Evolutionary conservation across 2,329 filamentous ascomycete species (phyloP), one percentile per base, ranked within the genome.

Genomic region (Blastomyces parvus): DNA sequence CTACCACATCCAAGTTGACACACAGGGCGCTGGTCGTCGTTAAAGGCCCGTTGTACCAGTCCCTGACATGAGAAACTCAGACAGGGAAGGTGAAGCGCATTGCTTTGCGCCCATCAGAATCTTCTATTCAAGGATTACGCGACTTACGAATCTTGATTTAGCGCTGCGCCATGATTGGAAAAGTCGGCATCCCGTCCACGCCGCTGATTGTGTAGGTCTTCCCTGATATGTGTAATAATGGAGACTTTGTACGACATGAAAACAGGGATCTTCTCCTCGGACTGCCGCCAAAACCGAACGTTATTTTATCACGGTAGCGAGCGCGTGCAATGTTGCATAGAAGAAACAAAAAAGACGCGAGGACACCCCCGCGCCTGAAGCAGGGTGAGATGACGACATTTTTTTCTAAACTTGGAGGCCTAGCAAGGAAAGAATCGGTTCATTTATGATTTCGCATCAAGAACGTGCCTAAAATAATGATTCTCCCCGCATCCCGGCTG

Each of bases 141-240:
- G 22, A 59, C 57, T 59, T 59, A 59, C 38, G 57, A 59, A 59
- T 59, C 57, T 59, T 59, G 57, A 27, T 46, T 59, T 59, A 59
- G 17, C 40, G 46, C 22, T 14, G 13, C 14, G 22, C 40, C 25
- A 44, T 40, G 17, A 42, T 40, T 46, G 14, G 57, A 48, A 25
- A 11, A 44, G 44, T 30, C 25, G 14, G 42, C 7, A 59, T 57
- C 22, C 57, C 42, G 40, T 30, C 22, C 27, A 7, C 22, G 14
- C 36, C 22, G 14, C 40, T 59, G 40, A 59, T 59, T 46, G 57
- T 19, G 25, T 33, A 46, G 57, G 57, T 46, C 9, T 56, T 59
- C 57, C 57, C 25, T 59, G 57, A 59, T 59, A 33, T 44, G 22
- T 59, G 40, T 1, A 38, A 38, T 22, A n/a, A 33, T 46, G 56